Base-by-base conservation (phyloP, 2,329 filamentous ascomycete genomes). In the Sarocladium brachiariae region DNA sequence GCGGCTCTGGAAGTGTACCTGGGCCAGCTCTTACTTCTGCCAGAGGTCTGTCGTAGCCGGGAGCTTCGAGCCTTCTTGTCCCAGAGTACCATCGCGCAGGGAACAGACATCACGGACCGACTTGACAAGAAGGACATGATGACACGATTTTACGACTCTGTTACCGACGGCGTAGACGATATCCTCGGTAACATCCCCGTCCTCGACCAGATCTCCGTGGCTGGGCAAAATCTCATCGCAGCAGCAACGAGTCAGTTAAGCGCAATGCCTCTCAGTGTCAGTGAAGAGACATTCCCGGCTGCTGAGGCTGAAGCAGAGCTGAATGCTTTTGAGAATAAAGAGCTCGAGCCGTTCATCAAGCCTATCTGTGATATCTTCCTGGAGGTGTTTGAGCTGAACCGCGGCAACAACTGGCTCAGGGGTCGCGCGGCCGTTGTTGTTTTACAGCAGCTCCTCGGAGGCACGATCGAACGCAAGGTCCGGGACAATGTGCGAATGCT, bases 291-390 rank as follows among this genome's bases (percentile, higher is more conserved):
- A 0, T 69, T 70, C 30, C 67, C 69, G 7, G 74, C 80, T 2
- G 80, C 83, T 2, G 93, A 97, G 70, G 93, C 91, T 0, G 91
- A 97, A 68, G 92, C 92, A 0, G 93, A 97, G 67, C 74, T 99
- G 46, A 88, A 91, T 52, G 92, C 92, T 0, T 97, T 95, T 61
- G 92, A 97, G 67, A 85, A 88, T 63, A 85, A 84, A 60, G 89
- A 96, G 59, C 75, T 90, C 2, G 90, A 95, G 63, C 93, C 93
- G 1, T 97, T 99, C 61, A 93, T 99, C 60, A 99, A 96, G 65
- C 95, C 93, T 3, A 96, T 99, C 54, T 96, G 91, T 67, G 93
- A 99, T 66, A 84, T 99, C 53, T 99, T 99, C 69, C 79, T 99
- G 14, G 93, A 99, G 64, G 81, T 90, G 0, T 99, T 99, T 62